Conservation (phyloP, 768 basidiomycete species). For the Rhodotorula kratochvilovae region DNA sequence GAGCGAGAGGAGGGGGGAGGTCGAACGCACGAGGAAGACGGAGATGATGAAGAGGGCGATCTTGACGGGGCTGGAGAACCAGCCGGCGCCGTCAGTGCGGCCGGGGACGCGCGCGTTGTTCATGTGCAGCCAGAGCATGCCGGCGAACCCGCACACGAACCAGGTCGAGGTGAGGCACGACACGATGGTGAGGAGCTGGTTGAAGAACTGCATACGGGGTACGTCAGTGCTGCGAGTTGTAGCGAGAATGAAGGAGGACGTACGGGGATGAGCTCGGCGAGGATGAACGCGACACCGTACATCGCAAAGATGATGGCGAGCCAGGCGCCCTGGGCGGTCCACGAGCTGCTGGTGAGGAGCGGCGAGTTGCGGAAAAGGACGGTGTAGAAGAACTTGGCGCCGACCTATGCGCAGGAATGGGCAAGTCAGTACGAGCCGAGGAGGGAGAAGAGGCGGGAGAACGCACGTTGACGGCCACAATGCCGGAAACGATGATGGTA, state of each 20-base stretch:
- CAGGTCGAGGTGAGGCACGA: constrained; percentile 6
- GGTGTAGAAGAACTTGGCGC: constrained; percentile 10
- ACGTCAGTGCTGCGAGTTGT: background rate
- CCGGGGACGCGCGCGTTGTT: background rate
- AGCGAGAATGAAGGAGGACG: background rate
- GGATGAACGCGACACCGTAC: constrained; percentile 2
- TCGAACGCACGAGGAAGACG: background rate
- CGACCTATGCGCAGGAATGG: background rate
- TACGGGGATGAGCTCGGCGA: constrained; percentile 18
- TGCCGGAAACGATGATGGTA: constrained; percentile 16
- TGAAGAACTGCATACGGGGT: constrained; percentile 1
- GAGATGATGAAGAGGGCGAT: background rate
- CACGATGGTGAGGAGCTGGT: constrained; percentile 16
- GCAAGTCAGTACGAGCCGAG: background rate
- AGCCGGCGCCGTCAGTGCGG: background rate
- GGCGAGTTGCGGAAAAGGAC: constrained; percentile 6
- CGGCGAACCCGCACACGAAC: constrained; percentile 13
- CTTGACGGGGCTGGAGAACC: background rate
- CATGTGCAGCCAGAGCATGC: constrained; percentile 2
- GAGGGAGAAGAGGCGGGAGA: background rate
- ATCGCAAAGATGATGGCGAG: background rate
- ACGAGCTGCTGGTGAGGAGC: background rate
- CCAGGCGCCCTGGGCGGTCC: constrained; percentile 5
- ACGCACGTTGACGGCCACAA: constrained; percentile 1
- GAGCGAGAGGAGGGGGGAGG: too few species aligned